phyloP scores from a whole-genome alignment of 192 early-diverging fungal species.

The Backusella tuberculispora region DNA sequence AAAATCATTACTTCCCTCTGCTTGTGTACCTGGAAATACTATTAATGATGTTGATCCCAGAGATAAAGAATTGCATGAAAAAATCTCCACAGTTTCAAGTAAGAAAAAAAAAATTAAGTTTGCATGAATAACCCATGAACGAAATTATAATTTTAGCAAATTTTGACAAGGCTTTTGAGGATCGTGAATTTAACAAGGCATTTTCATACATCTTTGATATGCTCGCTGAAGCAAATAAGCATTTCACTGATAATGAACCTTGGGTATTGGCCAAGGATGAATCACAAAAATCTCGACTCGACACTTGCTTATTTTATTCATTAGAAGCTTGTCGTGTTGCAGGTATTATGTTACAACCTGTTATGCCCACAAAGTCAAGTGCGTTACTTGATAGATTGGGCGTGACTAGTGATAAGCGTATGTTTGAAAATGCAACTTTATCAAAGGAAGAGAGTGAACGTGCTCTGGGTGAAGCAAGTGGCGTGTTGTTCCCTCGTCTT shows the following conservation, averaged over 20 bases:
- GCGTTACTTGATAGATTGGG: constrained; percentile 69
- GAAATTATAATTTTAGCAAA: constrained; percentile 13
- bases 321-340: constrained; percentile 77
- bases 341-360: constrained; percentile 77
- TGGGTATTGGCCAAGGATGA: constrained; percentile 75
- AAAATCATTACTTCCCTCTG: constrained; percentile 54
- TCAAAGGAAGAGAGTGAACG: background rate
- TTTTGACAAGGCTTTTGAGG: constrained; percentile 51
- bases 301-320: constrained; percentile 71
- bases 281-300: constrained; percentile 50
- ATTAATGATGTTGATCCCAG: constrained; percentile 25
- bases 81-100: constrained; percentile 40
- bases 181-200: constrained; percentile 64
- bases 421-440: constrained; percentile 53
- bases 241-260: constrained; percentile 73
- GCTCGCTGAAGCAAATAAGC: constrained; percentile 72
- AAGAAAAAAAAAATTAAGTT: constrained; percentile 1
- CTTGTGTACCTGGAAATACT: constrained; percentile 40
- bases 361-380: constrained; percentile 81
- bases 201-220: constrained; percentile 66
- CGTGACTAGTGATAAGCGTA: constrained; percentile 58
- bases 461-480: background rate
- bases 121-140: constrained; percentile 16
- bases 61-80: constrained; percentile 41
- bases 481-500: constrained; percentile 7